Evolutionary conservation across 176 grass and related monocot species (phyloP), one percentile per base, ranked within the genome.

Genomic region (Oryza punctata): DNA sequence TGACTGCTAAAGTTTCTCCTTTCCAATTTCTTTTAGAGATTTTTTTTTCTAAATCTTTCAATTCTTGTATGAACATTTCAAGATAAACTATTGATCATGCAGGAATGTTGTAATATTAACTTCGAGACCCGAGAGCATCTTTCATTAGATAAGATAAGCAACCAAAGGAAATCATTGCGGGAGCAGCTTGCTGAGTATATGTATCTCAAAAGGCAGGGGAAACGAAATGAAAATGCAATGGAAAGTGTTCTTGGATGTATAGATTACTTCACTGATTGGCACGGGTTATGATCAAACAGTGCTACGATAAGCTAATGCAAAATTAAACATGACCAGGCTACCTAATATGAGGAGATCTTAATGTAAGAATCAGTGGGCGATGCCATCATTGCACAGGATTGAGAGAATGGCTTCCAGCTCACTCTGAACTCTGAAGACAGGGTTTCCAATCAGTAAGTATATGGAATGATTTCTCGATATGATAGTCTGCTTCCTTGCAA

Each of bases 181-280:
- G 80, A 75, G 88, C 84, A 63, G 84, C 68, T 16, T 27, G 73
- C 60, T 29, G 32, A 64, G 73, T 86, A 61, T 83, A 49, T 73
- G 67, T 24, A 83, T 69, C 79, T 73, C 78, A 26, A 86, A 89
- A 82, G 88, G 88, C 4, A 65, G 54, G 13, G 64, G 66, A 78
- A 73, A 60, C 16, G 6, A 65, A 86, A 60, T 77, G 75, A 81
- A 80, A 65, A 77, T 23, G 63, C 37, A 52, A 54, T 7, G 63
- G 68, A 78, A 86, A 78, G 84, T 59, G 67, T 25, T 82, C 79
- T 29, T 73, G 21, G 45, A 78, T 73, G 25, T 47, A 49, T 86
- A 82, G 78, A 81, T 78, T 90, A 86, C 33, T 86, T 35, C 74
- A 82, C 72, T 81, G 78, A 89, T 90, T 81, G 33, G 47, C 52